A percentile compares a stretch with the other conserved stretches of the same genome.
phyloP scores from a whole-genome alignment of 345 rosid genomes.

The Citrus mangshanensis region DNA sequence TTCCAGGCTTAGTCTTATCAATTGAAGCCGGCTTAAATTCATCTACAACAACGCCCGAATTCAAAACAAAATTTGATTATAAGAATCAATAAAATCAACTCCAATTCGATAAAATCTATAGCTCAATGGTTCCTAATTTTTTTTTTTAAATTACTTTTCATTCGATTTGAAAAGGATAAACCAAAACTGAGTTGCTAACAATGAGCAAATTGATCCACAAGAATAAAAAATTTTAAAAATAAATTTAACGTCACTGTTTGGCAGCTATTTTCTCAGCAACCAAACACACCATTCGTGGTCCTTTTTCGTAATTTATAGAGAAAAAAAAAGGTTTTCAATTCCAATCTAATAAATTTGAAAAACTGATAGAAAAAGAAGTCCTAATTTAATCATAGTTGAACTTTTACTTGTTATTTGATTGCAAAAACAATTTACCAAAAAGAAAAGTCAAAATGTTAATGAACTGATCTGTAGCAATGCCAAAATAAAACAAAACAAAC shows the following conservation, averaged over 20 bases:
- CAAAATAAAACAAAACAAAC: background rate
- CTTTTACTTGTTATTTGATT: background rate
- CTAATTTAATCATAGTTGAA: background rate
- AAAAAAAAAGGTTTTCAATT: background rate
- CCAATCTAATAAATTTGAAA: background rate
- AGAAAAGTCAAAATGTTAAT: background rate
- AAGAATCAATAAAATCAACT: background rate
- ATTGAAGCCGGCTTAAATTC: constrained; percentile 90
- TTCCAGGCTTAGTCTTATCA: constrained; percentile 68
- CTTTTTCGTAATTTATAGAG: background rate
- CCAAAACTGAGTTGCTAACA: background rate
- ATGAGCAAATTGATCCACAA: background rate
- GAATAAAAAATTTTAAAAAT: background rate
- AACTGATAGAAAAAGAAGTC: background rate
- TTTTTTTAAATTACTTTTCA: rapidly evolving
- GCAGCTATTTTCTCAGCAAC: background rate
- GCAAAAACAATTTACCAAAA: background rate
- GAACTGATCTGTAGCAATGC: background rate
- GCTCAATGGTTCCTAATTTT: background rate
- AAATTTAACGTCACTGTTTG: background rate
- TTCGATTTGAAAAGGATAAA: background rate
- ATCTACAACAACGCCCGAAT: constrained; percentile 36
- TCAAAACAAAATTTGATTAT: background rate
- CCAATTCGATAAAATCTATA: background rate
- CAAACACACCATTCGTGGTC: background rate